Base-by-base conservation (phyloP, 2,329 filamentous ascomycete species). In the Stachybotrys chlorohalonatus region DNA sequence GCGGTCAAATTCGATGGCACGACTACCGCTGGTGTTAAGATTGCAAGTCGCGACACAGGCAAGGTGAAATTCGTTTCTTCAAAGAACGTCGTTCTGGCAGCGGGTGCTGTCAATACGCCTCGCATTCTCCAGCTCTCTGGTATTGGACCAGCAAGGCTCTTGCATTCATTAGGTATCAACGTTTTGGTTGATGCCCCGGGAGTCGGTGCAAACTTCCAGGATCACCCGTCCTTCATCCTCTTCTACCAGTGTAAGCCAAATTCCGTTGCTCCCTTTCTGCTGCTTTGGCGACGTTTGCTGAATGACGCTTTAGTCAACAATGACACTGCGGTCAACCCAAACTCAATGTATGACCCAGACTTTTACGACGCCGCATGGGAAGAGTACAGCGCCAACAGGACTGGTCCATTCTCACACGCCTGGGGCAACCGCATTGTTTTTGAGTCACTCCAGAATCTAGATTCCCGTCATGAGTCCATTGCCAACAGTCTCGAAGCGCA, bases 111-210 rank as follows among this genome's bases (percentile, higher is more conserved):
- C 66, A 78, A 82, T 63, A 79, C 78, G 1, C 80, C 80, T 1
- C 76, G 81, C 45, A 64, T 85, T 1, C 74, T 86, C 5, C 80
- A 81, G 60, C 71, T 82, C 1, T 79, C 74, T 15, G 82, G 82
- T 31, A 72, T 85, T 31, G 82, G 82, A 2, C 75, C 76, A 1
- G 60, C 59, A 7, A 63, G 69, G 0, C 74, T 83, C 46, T 72
- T 86, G 2, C 54, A 71, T 8, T 66, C 69, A 4, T 71, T 76
- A 52, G 65, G 69, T 9, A 80, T 85, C 55, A 62, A 70, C 0
- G 70, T 79, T 6, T 56, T 82, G 24, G 66, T 73, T 0, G 75
- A 85, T 59, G 71, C 81, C 1, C 81, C 81, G 0, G 81, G 80
- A 13, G 82, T 86, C 2, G 83, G 68, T 0, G 63, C 68, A 15